Evolutionary conservation across 371 early-diverging fungal genomes (phyloP).

Genomic region (Rhizopus delemar): DNA sequence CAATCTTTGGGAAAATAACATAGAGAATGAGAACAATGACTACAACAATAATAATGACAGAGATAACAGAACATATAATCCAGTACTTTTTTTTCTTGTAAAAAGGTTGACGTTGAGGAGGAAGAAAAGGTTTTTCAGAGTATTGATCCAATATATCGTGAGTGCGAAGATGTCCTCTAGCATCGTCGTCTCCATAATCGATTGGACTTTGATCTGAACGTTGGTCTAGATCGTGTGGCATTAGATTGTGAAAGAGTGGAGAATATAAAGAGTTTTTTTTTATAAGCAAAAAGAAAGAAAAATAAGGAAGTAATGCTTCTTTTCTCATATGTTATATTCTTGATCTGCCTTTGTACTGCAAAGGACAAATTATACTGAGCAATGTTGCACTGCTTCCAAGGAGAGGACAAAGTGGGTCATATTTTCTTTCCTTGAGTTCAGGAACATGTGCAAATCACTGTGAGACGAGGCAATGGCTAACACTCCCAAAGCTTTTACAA

Average conservation of each 20-base stretch:
- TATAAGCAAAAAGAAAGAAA: not conserved
- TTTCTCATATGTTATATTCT: not conserved
- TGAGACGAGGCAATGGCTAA: not conserved
- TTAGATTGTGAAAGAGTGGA: not conserved
- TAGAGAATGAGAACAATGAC: slow-evolving; percentile 48
- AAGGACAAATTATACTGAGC: not conserved
- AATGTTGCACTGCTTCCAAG: not conserved
- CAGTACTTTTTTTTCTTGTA: slow-evolving; percentile 55
- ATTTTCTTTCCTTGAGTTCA: not conserved
- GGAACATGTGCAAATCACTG: not conserved
- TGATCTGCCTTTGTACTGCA: not conserved
- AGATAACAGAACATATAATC: slow-evolving; percentile 49
- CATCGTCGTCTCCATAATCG: slow-evolving; percentile 9
- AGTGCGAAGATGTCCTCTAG: not conserved
- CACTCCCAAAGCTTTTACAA: too few species aligned
- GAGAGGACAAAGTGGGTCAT: not conserved
- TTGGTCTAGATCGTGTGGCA: not conserved
- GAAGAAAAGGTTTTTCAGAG: slow-evolving; percentile 29
- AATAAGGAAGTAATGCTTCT: not conserved
- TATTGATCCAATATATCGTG: slow-evolving; percentile 29
- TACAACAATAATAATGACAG: slow-evolving; percentile 43
- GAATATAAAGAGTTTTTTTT: not conserved
- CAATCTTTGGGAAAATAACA: slow-evolving; percentile 56
- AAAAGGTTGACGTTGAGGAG: slow-evolving; percentile 31
- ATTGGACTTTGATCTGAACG: not conserved